Evolutionary conservation across 345 rosid genomes (phyloP).

Genomic region (Populus tremula): DNA sequence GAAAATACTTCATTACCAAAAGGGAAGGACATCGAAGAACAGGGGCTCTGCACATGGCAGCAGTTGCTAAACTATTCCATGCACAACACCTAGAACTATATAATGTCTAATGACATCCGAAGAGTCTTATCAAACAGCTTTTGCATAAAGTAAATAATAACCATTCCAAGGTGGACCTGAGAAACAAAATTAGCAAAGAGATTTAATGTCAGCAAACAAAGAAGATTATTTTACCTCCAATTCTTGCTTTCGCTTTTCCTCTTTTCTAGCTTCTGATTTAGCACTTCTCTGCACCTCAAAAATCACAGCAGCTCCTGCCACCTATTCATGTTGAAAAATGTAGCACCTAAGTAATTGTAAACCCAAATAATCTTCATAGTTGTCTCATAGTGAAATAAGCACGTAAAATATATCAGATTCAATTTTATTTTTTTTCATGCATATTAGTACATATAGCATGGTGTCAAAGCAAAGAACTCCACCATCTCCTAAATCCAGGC

Average conservation of each 20-base stretch:
- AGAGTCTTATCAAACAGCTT: constrained; percentile 1
- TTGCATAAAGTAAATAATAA: not conserved
- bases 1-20: not conserved
- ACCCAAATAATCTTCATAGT: no score
- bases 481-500: no score
- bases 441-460: not conserved
- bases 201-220: not conserved
- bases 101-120: not conserved
- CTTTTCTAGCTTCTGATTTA: constrained; percentile 82
- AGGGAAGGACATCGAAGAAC: not conserved
- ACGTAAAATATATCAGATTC: not conserved
- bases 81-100: not conserved
- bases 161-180: not conserved
- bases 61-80: constrained; percentile 1
- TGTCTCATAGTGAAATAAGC: not conserved
- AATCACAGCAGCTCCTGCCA: constrained; percentile 72
- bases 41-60: not conserved
- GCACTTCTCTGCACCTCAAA: constrained; percentile 93
- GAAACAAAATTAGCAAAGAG: not conserved
- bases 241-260: constrained; percentile 66
- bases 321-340: constrained; percentile 38
- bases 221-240: constrained; percentile 53
- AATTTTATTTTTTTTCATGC: not conserved
- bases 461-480: not conserved
- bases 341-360: constrained; percentile 6